A percentile compares a stretch with the other conserved stretches of the same genome.
phyloP scores from a whole-genome alignment of 805 yeast species.

The Blastobotrys robertii region DNA sequence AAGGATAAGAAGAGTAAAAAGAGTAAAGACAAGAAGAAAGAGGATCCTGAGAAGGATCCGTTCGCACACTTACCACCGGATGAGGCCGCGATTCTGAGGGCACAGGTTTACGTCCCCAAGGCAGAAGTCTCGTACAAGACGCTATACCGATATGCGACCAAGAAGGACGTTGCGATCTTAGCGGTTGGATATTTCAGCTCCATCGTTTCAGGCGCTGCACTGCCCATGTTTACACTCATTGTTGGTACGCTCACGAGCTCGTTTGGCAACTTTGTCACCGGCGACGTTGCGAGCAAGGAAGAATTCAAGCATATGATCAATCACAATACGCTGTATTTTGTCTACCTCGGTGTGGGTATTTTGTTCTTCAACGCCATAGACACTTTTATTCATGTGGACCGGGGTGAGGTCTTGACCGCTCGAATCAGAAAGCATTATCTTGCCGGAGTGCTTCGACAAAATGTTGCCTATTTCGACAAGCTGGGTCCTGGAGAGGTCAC shows the following conservation, averaged over 20 bases:
- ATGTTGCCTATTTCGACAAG: conserved; percentile 33
- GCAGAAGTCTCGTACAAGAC: conserved; percentile 21
- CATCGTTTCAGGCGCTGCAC: conserved; percentile 30
- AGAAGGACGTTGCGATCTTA: conserved; percentile 22
- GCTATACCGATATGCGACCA: conserved; percentile 28
- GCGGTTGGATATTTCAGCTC: conserved; percentile 25
- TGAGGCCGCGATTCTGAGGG: conserved; percentile 26
- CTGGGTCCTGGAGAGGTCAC: conserved; percentile 36
- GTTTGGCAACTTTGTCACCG: conserved; percentile 26
- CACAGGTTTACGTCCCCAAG: conserved; percentile 22
- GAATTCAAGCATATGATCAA: conserved; percentile 28
- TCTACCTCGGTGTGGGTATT: conserved; percentile 32
- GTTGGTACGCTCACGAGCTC: conserved; percentile 32
- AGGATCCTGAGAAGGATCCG: conserved; percentile 18
- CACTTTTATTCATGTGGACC: conserved; percentile 29
- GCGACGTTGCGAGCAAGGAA: conserved; percentile 15
- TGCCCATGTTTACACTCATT: conserved; percentile 34
- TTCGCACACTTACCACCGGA: conserved; percentile 21
- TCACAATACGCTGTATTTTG: conserved; percentile 30
- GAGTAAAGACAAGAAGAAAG: conserved; percentile 1
- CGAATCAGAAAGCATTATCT: conserved; percentile 31
- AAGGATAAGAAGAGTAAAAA: conserved; percentile 2
- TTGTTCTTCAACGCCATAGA: conserved; percentile 25
- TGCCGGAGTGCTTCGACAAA: conserved; percentile 30
- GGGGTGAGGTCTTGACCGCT: conserved; percentile 34